A percentile compares a stretch with the other conserved stretches of the same genome.
These are phyloP conservation scores for Brettanomyces anomalus DNA, from an alignment of 805 yeast genomes.

Conservation along the genomic window DNA sequence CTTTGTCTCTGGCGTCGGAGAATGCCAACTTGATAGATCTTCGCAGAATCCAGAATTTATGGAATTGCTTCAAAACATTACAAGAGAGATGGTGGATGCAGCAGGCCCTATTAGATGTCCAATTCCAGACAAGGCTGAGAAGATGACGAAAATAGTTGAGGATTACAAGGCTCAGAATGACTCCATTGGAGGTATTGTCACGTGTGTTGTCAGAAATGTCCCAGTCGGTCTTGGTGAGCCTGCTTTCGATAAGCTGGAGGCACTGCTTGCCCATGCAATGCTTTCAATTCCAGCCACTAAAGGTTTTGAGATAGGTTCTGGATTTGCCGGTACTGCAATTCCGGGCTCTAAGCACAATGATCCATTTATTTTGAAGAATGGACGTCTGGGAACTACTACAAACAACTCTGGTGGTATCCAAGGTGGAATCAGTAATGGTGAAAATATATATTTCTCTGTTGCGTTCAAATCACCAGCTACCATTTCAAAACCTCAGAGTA, in stretches of 20 bases:
- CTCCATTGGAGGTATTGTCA: constrained; percentile 96
- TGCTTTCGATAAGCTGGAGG: constrained; percentile 93
- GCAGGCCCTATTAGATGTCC: constrained; percentile 94
- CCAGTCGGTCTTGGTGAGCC: constrained; percentile 99
- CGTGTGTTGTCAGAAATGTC: constrained; percentile 90
- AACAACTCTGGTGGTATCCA: constrained; percentile 96
- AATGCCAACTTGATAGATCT: constrained; percentile 65
- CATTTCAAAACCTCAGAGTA: constrained; percentile 84
- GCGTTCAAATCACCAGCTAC: constrained; percentile 99
- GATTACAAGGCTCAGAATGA: constrained; percentile 78
- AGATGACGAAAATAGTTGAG: constrained; percentile 84
- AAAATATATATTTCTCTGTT: constrained; percentile 84
- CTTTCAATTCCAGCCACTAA: constrained; percentile 95
- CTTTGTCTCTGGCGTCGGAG: constrained; percentile 90
- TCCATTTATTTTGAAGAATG: constrained; percentile 56
- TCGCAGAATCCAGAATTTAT: constrained; percentile 58
- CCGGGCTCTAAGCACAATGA: constrained; percentile 96
- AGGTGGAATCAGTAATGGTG: constrained; percentile 98
- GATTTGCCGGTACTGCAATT: constrained; percentile 80
- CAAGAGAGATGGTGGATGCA: constrained; percentile 82
- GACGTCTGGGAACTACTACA: constrained; percentile 69
- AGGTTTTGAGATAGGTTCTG: constrained; percentile 97
- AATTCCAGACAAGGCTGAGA: constrained; percentile 55
- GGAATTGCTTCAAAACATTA: constrained; percentile 59
- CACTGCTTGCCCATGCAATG: constrained; percentile 95